Base-by-base conservation (phyloP, 108 stramenopile genomes). In the Mediolabrus comicus region DNA sequence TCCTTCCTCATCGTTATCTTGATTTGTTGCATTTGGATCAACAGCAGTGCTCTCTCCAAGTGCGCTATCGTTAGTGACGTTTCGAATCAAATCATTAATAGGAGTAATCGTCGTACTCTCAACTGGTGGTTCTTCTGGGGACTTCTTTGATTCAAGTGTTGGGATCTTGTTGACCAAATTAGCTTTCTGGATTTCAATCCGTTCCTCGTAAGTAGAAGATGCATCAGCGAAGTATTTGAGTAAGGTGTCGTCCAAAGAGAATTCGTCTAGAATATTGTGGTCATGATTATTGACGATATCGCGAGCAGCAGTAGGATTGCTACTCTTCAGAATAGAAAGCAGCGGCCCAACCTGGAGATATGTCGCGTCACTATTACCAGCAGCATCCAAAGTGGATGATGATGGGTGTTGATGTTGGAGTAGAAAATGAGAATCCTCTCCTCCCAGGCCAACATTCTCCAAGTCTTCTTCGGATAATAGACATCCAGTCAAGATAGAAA, bases 171-270 rank as follows among this genome's bases (percentile, higher is more conserved):
- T 43, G 41, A 81, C 53, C 33, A 86, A 51, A 22, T 77, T 79
- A 19, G 81, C 74, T 49, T 87, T 89, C 46, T 89, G 87, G 31
- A 86, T 84, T 51, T 92, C 92, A 56, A 90, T 83, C 27, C 89
- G 67, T 46, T 90, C 89, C 53, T 87, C 89, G 53, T 88, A 88
- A 5, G 53, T 73, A 29, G 89, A 79, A 19, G 89, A 84, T 34
- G 92, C 92, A 34, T 85, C 43, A 17, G 82, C 88, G 61, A 92
- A 73, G 56, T 90, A 90, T 2, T 52, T 31, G 16, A 90, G 65
- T 3, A 90, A 57, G 14, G 77, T 63, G 11, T 56, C 32, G 57
- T 92, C 79, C 24, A 88, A 53, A 12, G 73, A 49, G 56, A 80
- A 77, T 31, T 79, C 58, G 0, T 38, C 35, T 13, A 41, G 12